Percentiles rank a stretch among this genome's conserved stretches.
Evolutionary conservation across 192 early-diverging fungal species (phyloP).

Genomic region (Backusella westeae): DNA sequence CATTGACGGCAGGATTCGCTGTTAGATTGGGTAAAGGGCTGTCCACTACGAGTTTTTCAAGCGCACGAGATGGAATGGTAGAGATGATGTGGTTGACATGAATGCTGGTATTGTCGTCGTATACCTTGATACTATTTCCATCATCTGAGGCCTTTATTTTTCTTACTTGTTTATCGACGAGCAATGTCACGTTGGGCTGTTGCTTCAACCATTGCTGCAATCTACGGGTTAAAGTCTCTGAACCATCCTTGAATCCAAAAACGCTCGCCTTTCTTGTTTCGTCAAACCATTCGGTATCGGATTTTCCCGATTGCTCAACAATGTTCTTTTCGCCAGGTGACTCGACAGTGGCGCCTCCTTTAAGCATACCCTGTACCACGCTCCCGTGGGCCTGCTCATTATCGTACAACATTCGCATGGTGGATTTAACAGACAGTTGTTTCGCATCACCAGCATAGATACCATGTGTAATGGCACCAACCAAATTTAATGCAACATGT

Average conservation of each 20-base stretch:
- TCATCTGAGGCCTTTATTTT: conserved; percentile 35
- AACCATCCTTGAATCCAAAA: conserved; percentile 79
- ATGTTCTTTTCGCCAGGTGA: conserved; percentile 34
- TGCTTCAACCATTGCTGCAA: conserved; percentile 50
- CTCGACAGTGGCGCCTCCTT: conserved; percentile 33
- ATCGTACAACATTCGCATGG: conserved; percentile 71
- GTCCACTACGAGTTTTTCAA: conserved; percentile 45
- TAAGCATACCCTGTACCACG: conserved; percentile 47
- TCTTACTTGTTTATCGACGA: conserved; percentile 41
- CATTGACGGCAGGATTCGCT: conserved; percentile 67
- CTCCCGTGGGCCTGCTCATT: conserved; percentile 60
- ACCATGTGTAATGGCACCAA: conserved; percentile 88
- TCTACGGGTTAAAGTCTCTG: conserved; percentile 64
- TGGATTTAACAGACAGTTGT: conserved; percentile 72
- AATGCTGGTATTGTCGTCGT: background rate
- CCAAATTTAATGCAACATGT: conserved; percentile 74
- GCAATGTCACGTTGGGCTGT: conserved; percentile 58
- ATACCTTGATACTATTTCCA: conserved; percentile 42
- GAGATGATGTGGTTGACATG: conserved; percentile 64
- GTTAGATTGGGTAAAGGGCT: conserved; percentile 44
- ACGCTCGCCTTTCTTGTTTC: conserved; percentile 65
- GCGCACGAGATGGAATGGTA: conserved; percentile 57
- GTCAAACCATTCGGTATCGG: conserved; percentile 56
- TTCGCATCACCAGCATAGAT: conserved; percentile 90
- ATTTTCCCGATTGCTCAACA: conserved; percentile 21